phyloP scores from a whole-genome alignment of 768 basidiomycete species.

The Hirschioporus abietinus region DNA sequence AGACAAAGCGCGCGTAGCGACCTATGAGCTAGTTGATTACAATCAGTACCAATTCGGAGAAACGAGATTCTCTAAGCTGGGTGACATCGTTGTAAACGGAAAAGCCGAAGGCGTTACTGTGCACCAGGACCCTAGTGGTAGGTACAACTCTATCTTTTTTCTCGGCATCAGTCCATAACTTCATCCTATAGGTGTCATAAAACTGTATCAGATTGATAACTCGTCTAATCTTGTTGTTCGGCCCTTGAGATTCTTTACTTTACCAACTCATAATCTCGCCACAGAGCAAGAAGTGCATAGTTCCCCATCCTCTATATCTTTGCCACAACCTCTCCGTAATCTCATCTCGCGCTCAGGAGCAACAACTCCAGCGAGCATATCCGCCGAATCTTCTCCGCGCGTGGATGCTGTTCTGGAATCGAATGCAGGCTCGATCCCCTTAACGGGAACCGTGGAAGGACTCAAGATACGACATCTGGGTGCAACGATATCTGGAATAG shows the following conservation, averaged over 20 bases:
- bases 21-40: constrained; percentile 32
- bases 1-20: constrained; percentile 34
- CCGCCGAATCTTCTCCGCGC: background rate
- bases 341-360: background rate
- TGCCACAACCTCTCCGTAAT: background rate
- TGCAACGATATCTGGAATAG: background rate
- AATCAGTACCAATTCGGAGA: constrained; percentile 26
- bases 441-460: background rate
- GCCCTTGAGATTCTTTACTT: background rate
- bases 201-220: background rate
- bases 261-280: background rate
- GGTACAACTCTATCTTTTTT: constrained; percentile 13
- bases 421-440: background rate
- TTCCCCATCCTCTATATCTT: background rate
- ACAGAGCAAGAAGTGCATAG: background rate
- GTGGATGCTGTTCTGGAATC: background rate
- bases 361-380: background rate
- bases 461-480: background rate
- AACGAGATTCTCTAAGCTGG: constrained; percentile 39
- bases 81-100: constrained; percentile 52
- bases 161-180: background rate
- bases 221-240: background rate
- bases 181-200: background rate
- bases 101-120: constrained; percentile 40
- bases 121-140: constrained; percentile 43